Evolutionary conservation across 805 yeast genomes (phyloP), one percentile per base, ranked within the genome.

Genomic region (Cyberlindnera maritima): DNA sequence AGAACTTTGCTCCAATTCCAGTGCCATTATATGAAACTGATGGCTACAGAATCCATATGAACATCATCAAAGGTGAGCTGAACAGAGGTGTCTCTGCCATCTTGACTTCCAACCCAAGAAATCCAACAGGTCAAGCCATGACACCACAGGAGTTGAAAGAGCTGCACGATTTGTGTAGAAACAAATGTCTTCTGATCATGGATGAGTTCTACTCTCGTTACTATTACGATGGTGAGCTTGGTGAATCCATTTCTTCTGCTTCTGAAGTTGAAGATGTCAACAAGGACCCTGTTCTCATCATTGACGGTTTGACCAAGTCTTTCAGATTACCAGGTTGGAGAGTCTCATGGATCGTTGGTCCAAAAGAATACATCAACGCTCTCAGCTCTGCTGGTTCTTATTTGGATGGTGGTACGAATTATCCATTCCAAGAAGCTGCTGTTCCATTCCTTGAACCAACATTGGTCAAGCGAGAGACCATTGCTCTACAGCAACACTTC

Each of bases 301-400:
- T 79, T 50, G 81, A 79, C 60, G 85, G 85, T 1, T 67, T 79
- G 33, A 79, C 85, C 41, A 79, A 79, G 61, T 79, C 80, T 2
- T 79, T 79, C 65, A 68, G 85, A 49, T 68, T 79, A 39, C 85
- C 85, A 2, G 85, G 85, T 2, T 79, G 83, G 83, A 69, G 85
- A 63, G 74, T 76, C 11, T 79, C 83, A 54, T 79, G 85, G 85
- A 70, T 79, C 44, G 66, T 79, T 49, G 85, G 84, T 1, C 85
- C 85, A 15, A 82, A 77, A 55, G 79, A 76, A 43, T 79, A 79
- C 57, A 76, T 79, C 52, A 67, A 66, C 43, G 77, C 81, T 3
- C 68, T 79, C 49, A 68, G 78, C 43, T 75, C 81, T 21, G 81
- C 83, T 4, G 85, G 84, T 2, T 79, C 83, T 1, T 79, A 67